Base-by-base conservation (phyloP, 1,139 yeast species). In the Casaregolazyma lundiana region DNA sequence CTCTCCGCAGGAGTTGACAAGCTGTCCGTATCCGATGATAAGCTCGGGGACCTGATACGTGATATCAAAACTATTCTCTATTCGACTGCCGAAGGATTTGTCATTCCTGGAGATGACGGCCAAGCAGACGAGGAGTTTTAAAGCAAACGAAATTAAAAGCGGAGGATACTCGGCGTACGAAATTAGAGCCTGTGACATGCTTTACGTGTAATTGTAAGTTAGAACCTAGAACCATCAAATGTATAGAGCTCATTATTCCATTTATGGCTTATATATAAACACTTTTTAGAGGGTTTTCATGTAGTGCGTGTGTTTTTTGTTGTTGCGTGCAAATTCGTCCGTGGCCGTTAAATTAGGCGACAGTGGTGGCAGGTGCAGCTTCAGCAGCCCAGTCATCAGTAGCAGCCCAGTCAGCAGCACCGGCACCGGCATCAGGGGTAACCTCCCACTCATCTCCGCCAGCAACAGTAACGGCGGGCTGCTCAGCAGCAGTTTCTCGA, bases 401-500 rank as follows among this genome's bases (percentile, higher is more conserved):
- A 53, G 68, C 68, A 58, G 73, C 70, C 74, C 76, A 72, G 67
- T 71, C 76, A 57, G 73, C 75, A 52, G 71, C 68, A 54, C 70
- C 66, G 60, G 72, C 69, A 63, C 78, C 80, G 56, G 78, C 78
- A 64, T 76, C 83, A 62, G 80, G 75, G 62, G 78, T 76, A 71
- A 87, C 94, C 68, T 88, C 85, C 78, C 82, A 84, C 73, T 82
- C 89, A 64, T 76, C 81, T 65, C 79, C 80, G 61, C 81, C 76
- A 61, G 71, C 78, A 61, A 68, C 72, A 60, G 69, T 70, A 38
- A 41, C 43, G 58, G 73, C 78, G 61, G 70, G 78, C 66, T 74
- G 81, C 67, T 80, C 87, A 62, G 77, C 80, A 59, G 73, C 78
- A 69, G 76, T 81, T 61, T 73, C 81, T 63, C 77, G 87, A 65